These are phyloP conservation scores for Eutypella sp. DNA, from an alignment of 2,329 filamentous ascomycete genomes.

Conservation along the genomic window DNA sequence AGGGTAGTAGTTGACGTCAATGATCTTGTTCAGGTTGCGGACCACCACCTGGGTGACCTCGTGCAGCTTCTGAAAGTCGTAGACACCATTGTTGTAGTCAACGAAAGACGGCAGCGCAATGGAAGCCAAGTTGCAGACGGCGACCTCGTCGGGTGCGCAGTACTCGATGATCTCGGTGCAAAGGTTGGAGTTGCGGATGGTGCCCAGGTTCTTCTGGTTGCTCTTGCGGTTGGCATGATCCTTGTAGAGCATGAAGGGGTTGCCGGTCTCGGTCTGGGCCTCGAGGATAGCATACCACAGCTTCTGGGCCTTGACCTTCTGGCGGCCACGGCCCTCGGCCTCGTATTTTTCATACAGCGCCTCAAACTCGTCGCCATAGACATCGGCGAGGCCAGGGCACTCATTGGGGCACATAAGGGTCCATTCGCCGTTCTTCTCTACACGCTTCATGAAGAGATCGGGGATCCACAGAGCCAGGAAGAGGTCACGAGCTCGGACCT, in stretches of 20 bases:
- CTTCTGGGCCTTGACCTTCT: slow-evolving; percentile 95
- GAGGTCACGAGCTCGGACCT: slow-evolving; percentile 91
- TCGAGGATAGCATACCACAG: slow-evolving; percentile 98
- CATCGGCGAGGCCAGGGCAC: slow-evolving; percentile 88
- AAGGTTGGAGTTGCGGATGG: slow-evolving; percentile 96
- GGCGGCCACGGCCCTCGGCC: slow-evolving; percentile 77
- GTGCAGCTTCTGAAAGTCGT: slow-evolving; percentile 96
- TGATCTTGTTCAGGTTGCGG: slow-evolving; percentile 95
- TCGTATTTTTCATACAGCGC: slow-evolving; percentile 93
- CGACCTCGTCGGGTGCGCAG: slow-evolving; percentile 93
- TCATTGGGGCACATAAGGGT: slow-evolving; percentile 98
- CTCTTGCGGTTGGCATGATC: slow-evolving; percentile 98
- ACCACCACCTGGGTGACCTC: slow-evolving; percentile 90
- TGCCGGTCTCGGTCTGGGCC: slow-evolving; percentile 97
- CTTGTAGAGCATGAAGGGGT: slow-evolving; percentile 99
- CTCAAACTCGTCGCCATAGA: slow-evolving; percentile 97
- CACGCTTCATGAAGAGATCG: slow-evolving; percentile 99
- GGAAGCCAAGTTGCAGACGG: slow-evolving; percentile 96
- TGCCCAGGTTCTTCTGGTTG: slow-evolving; percentile 99
- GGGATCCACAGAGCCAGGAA: slow-evolving; percentile 99
- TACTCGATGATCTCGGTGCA: slow-evolving; percentile 99
- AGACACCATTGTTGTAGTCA: slow-evolving; percentile 76
- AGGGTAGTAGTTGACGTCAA: slow-evolving; percentile 98
- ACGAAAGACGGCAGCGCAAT: slow-evolving; percentile 88
- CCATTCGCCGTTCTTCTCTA: slow-evolving; percentile 95